These are phyloP conservation scores for Penicillium concentricum DNA, from an alignment of 2,329 filamentous ascomycete species.

Conservation along the genomic window DNA sequence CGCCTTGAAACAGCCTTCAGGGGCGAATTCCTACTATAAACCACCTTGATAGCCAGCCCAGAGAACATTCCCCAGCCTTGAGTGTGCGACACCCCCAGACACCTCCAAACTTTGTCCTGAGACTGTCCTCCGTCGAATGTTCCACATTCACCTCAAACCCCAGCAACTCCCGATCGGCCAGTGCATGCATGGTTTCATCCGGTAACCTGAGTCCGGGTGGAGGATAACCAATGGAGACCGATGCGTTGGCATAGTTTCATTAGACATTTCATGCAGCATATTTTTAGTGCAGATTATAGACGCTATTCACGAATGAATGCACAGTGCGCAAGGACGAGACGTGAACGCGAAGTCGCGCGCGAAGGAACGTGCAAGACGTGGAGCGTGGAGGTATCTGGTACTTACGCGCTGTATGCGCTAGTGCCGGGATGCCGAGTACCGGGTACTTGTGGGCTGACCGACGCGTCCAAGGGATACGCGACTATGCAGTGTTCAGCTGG, in stretches of 20 bases:
- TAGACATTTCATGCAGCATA: background rate
- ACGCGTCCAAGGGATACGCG: constrained; percentile 16
- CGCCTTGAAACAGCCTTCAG: background rate
- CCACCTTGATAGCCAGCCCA: background rate
- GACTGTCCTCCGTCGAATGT: background rate
- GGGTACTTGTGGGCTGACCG: constrained; percentile 3
- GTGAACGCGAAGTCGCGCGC: constrained; percentile 1
- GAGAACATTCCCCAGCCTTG: constrained; percentile 3
- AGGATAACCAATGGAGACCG: background rate
- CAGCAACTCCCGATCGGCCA: background rate
- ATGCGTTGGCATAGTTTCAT: constrained; percentile 8
- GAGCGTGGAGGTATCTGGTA: constrained; percentile 1
- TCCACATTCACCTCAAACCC: background rate
- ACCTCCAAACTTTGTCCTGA: background rate
- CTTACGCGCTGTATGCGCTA: background rate
- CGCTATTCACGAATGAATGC: background rate
- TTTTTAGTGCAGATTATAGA: background rate
- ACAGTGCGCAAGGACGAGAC: constrained; percentile 2
- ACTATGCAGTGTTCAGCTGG: background rate
- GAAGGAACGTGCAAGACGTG: background rate
- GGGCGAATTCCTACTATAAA: background rate
- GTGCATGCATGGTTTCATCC: constrained; percentile 3
- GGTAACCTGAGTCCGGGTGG: background rate
- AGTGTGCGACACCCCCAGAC: background rate
- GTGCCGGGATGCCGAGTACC: background rate